A percentile compares a stretch with the other conserved stretches of the same genome.
Conservation (phyloP, 2,329 filamentous ascomycete species). For the Huntiella abstrusa region DNA sequence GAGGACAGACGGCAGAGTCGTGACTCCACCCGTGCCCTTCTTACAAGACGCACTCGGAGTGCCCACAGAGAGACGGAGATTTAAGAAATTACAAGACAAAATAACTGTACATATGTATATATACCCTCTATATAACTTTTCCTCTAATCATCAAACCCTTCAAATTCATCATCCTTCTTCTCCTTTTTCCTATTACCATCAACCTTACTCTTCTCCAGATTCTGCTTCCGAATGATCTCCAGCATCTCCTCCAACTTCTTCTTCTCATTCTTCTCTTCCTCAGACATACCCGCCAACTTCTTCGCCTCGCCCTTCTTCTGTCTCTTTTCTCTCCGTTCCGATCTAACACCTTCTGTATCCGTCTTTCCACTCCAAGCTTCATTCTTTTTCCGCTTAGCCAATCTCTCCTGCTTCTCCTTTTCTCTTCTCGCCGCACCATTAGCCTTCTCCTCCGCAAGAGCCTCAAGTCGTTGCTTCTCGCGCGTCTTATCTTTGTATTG, state of each 20-base stretch:
- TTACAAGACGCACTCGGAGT: conserved; percentile 6
- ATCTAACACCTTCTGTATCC: conserved; percentile 44
- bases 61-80: neutral
- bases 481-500: conserved; percentile 53
- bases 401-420: conserved; percentile 21
- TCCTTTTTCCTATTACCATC: conserved; percentile 12
- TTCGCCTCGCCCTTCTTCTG: conserved; percentile 45
- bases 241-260: conserved; percentile 46
- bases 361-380: conserved; percentile 56
- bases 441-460: conserved; percentile 30
- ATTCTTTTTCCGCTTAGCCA: conserved; percentile 40
- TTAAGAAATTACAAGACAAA: neutral
- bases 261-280: conserved; percentile 45
- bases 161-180: conserved; percentile 32
- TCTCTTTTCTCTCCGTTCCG: conserved; percentile 44
- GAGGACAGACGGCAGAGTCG: conserved; percentile 2
- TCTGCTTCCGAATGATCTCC: conserved; percentile 40
- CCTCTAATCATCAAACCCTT: conserved; percentile 34
- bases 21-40: conserved; percentile 9
- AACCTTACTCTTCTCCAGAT: conserved; percentile 21
- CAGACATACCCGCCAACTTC: conserved; percentile 45
- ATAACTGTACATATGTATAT: neutral
- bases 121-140: neutral
- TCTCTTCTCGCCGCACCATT: conserved; percentile 22
- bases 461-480: conserved; percentile 44